Evolutionary conservation across 345 rosid species (phyloP), one percentile per base, ranked within the genome.

Genomic region (Rubroshorea leprosula): DNA sequence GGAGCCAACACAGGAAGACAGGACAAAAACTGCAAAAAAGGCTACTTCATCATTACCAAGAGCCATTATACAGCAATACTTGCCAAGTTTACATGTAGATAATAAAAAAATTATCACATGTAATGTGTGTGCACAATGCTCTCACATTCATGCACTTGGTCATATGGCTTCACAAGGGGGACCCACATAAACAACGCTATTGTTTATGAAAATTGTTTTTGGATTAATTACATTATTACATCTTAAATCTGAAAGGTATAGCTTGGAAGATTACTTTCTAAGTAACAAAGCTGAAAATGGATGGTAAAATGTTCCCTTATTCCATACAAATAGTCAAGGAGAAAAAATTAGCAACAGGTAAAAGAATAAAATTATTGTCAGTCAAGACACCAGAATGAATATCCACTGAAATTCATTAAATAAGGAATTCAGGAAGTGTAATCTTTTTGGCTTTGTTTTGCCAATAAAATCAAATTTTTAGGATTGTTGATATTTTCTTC

Each of bases 101-200:
- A 29, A 7, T 49, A 17, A 60, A 49, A n/a, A n/a, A 49, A 15
- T n/a, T 22, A 60, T 60, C 64, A 60, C 49, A 49, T 49, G 27
- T 60, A 38, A 1, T 38, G 35, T 21, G 35, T 60, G 64, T 50
- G 11, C 23, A 49, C 29, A 35, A 22, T 21, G 38, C 55, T 29
- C 56, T 23, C 7, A 35, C 64, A 60, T 35, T 25, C 31, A 38
- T 4, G 17, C 6, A 14, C 14, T 8, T 15, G 47, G 5, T 1
- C 41, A n/a, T 13, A 13, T 35, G 4, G 41, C 1, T 35, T 6
- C 41, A 35, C 11, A 6, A 35, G 41, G 41, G 3, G 41, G 41
- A 35, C 41, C 41, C 41, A 35, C 3, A 35, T 13, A 35, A 10
- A 35, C 7, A 13, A 35, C 1, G 41, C 41, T 35, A 35, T 6